phyloP scores from a whole-genome alignment of 495 filamentous ascomycete genomes.

The Penicillium nucicola region DNA sequence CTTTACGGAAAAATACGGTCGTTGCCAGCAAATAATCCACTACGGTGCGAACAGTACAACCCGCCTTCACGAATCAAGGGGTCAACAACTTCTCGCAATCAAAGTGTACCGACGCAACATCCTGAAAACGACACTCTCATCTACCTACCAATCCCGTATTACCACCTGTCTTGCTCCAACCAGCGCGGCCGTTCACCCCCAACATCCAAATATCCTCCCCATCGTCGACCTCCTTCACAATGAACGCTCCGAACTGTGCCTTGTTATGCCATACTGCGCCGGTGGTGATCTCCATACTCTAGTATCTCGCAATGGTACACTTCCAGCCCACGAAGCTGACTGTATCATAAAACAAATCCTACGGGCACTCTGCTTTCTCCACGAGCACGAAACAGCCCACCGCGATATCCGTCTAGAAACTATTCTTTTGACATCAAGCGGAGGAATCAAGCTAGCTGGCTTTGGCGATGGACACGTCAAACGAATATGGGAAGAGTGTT shows the following conservation, averaged over 20 bases:
- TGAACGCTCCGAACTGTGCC: conserved; percentile 89
- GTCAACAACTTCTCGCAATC: conserved; percentile 77
- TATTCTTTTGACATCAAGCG: conserved; percentile 80
- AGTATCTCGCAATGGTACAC: conserved; percentile 62
- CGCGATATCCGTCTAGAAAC: conserved; percentile 96
- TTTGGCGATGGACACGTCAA: conserved; percentile 87
- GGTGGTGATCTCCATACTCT: conserved; percentile 90
- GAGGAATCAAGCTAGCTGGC: conserved; percentile 91
- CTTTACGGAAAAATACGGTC: conserved; percentile 26
- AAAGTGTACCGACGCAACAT: conserved; percentile 91
- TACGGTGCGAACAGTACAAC: conserved; percentile 30
- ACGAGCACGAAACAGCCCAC: conserved; percentile 91
- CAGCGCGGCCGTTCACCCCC: conserved; percentile 62
- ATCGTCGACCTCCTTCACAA: conserved; percentile 88
- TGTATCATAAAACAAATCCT: conserved; percentile 97
- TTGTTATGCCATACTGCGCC: conserved; percentile 95
- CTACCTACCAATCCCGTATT: conserved; percentile 43
- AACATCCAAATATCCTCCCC: conserved; percentile 92
- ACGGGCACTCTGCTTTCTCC: conserved; percentile 93
- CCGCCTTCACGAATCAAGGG: conserved; percentile 17
- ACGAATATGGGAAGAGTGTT: conserved; percentile 16
- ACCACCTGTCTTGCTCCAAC: conserved; percentile 83
- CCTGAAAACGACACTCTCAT: conserved; percentile 44
- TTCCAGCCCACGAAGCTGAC: conserved; percentile 82
- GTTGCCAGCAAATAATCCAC: conserved; percentile 28